A percentile compares a stretch with the other conserved stretches of the same genome.
phyloP scores from a whole-genome alignment of 148 eudicot genomes.

The Fagopyrum homotropicum region DNA sequence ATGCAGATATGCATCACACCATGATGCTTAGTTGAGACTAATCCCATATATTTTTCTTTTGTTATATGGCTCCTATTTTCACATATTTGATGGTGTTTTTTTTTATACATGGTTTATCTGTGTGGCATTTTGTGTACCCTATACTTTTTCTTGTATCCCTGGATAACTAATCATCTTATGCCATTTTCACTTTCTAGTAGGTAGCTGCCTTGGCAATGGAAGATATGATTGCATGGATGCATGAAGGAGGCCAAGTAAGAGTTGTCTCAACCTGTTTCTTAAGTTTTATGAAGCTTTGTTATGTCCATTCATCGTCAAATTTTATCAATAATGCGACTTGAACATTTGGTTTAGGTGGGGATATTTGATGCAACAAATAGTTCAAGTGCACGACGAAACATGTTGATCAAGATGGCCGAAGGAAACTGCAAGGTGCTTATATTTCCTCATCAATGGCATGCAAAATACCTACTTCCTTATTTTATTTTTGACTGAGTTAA shows the following conservation, averaged over 20 bases:
- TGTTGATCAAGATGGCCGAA: conserved; percentile 97
- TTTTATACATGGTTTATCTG: not conserved
- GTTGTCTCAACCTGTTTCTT: conserved; percentile 22
- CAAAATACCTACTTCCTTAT: not conserved
- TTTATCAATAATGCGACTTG: conserved; percentile 1
- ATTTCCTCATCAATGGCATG: conserved; percentile 1
- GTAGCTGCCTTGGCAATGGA: conserved; percentile 99
- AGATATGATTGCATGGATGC: conserved; percentile 99
- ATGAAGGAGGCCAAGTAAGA: conserved; percentile 97
- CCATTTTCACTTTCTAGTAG: conserved; percentile 41
- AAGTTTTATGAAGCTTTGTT: conserved; percentile 4
- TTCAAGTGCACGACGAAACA: conserved; percentile 70
- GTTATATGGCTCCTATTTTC: not conserved
- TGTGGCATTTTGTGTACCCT: not conserved
- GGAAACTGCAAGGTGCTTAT: conserved; percentile 91
- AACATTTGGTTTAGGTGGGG: conserved; percentile 57
- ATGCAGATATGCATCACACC: not conserved
- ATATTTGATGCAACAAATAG: conserved; percentile 98
- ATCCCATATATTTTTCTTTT: not conserved
- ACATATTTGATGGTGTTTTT: not conserved
- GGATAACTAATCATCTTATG: not conserved
- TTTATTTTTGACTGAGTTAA: not conserved
- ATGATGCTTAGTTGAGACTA: not conserved
- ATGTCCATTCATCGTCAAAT: conserved; percentile 13
- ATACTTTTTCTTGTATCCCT: not conserved